Evolutionary conservation across 495 filamentous ascomycete species (phyloP).

Genomic region (Xylaria acuta): DNA sequence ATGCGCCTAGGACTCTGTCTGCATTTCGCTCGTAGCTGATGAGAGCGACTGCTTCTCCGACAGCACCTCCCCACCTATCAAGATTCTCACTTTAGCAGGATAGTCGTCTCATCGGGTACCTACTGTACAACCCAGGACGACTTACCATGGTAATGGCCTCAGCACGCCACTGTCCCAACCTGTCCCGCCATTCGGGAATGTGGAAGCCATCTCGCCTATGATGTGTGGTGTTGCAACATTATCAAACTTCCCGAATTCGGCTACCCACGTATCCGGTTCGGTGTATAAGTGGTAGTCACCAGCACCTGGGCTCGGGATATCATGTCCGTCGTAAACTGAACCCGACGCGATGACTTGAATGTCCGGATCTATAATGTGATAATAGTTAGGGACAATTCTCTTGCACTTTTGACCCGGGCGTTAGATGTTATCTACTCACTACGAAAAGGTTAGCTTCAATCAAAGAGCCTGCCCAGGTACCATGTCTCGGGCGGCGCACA

Average conservation of each 20-base stretch:
- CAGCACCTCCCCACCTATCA: slow-evolving; percentile 61
- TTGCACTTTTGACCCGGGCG: background rate
- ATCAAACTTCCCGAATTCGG: slow-evolving; percentile 57
- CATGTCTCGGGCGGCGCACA: background rate
- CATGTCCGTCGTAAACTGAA: slow-evolving; percentile 48
- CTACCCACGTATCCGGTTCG: slow-evolving; percentile 42
- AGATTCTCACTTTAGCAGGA: slow-evolving; percentile 40
- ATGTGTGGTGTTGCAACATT: slow-evolving; percentile 46
- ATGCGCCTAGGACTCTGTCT: slow-evolving; percentile 54
- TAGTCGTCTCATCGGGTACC: slow-evolving; percentile 35
- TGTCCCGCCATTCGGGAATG: slow-evolving; percentile 55
- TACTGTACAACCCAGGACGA: background rate
- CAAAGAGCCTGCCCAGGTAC: background rate
- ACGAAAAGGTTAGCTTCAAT: background rate
- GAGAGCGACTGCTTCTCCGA: slow-evolving; percentile 71
- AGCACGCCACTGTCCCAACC: slow-evolving; percentile 50
- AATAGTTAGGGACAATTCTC: background rate
- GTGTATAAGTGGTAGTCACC: slow-evolving; percentile 52
- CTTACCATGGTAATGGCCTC: slow-evolving; percentile 44
- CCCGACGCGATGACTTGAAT: slow-evolving; percentile 65
- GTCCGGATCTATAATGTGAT: slow-evolving; percentile 53
- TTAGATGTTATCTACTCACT: background rate
- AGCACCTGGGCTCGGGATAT: slow-evolving; percentile 49
- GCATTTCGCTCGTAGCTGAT: slow-evolving; percentile 72
- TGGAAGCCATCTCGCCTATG: slow-evolving; percentile 64